Percentiles rank a stretch among this genome's conserved stretches.
Conservation (phyloP, 441 rosid genomes). For the Capsella rubella region DNA sequence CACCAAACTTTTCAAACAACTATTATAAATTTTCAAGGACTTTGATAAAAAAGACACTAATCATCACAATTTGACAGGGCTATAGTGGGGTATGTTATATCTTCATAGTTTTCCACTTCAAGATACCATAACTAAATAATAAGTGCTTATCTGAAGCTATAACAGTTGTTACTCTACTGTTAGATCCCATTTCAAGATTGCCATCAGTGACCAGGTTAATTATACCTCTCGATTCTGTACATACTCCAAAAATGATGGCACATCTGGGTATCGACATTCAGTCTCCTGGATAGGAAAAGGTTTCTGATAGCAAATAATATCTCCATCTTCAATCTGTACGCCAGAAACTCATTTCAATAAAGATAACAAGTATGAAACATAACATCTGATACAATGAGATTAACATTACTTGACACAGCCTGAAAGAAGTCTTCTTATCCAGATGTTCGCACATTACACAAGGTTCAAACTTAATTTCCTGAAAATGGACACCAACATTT, state of each 20-base stretch:
- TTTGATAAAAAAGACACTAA: slow-evolving; percentile 11
- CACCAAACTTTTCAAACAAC: background rate
- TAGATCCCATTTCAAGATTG: slow-evolving; percentile 22
- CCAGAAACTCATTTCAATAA: slow-evolving; percentile 22
- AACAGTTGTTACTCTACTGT: slow-evolving; percentile 7
- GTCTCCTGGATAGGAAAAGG: slow-evolving; percentile 60
- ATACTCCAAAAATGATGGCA: slow-evolving; percentile 91
- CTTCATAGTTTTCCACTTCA: slow-evolving; percentile 4
- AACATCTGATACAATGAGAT: slow-evolving; percentile 8
- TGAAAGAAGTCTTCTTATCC: slow-evolving; percentile 81
- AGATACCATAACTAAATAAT: background rate
- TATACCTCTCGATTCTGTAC: slow-evolving; percentile 96
- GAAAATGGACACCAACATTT: slow-evolving; percentile 34
- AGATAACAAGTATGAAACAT: slow-evolving; percentile 34
- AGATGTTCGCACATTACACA: slow-evolving; percentile 94
- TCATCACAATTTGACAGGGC: slow-evolving; percentile 27
- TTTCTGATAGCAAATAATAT: slow-evolving; percentile 95
- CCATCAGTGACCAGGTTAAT: slow-evolving; percentile 24
- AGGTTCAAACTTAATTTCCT: slow-evolving; percentile 98
- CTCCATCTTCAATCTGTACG: slow-evolving; percentile 96
- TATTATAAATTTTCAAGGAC: background rate
- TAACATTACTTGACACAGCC: slow-evolving; percentile 73
- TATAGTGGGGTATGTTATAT: background rate
- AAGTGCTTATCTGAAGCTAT: background rate
- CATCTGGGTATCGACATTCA: slow-evolving; percentile 73